Percentiles rank a stretch among this genome's conserved stretches.
Evolutionary conservation across 2,329 filamentous ascomycete genomes (phyloP).

Genomic region (Colletotrichum sp.): DNA sequence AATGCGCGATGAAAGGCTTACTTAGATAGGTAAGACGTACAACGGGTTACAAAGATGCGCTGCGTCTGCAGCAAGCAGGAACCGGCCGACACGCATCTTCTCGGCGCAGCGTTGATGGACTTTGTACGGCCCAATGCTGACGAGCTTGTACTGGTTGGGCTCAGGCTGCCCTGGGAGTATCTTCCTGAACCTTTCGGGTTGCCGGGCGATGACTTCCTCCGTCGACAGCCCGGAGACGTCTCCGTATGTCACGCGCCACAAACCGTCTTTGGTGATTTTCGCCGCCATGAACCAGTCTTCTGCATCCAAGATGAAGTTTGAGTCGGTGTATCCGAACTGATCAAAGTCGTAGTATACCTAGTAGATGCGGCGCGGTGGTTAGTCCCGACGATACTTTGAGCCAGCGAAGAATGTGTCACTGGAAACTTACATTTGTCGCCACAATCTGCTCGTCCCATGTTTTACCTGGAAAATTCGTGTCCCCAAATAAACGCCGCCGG

Average conservation of each 20-base stretch:
- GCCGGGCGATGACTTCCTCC: constrained; percentile 58
- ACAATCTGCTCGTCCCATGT: constrained; percentile 66
- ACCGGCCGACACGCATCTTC: constrained; percentile 59
- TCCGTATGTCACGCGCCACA: constrained; percentile 69
- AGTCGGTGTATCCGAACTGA: constrained; percentile 54
- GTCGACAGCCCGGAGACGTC: constrained; percentile 56
- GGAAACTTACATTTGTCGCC: constrained; percentile 58
- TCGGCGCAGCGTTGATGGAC: constrained; percentile 66
- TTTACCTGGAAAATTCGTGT: constrained; percentile 58
- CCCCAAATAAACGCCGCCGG: constrained; percentile 53
- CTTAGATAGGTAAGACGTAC: constrained; percentile 7
- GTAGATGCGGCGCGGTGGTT: not conserved
- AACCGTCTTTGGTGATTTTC: constrained; percentile 59
- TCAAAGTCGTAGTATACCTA: constrained; percentile 61
- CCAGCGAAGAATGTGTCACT: not conserved
- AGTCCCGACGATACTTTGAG: not conserved
- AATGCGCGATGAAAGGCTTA: not conserved
- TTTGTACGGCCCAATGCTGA: constrained; percentile 63
- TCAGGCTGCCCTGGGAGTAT: constrained; percentile 66
- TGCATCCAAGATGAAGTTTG: constrained; percentile 66
- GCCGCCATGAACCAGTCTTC: constrained; percentile 66
- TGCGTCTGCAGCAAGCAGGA: constrained; percentile 65
- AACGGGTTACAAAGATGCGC: constrained; percentile 61
- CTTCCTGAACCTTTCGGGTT: constrained; percentile 58
- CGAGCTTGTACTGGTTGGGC: constrained; percentile 60